Evolutionary conservation across 2,329 filamentous ascomycete species (phyloP).

Genomic region (Ilyonectria robusta): DNA sequence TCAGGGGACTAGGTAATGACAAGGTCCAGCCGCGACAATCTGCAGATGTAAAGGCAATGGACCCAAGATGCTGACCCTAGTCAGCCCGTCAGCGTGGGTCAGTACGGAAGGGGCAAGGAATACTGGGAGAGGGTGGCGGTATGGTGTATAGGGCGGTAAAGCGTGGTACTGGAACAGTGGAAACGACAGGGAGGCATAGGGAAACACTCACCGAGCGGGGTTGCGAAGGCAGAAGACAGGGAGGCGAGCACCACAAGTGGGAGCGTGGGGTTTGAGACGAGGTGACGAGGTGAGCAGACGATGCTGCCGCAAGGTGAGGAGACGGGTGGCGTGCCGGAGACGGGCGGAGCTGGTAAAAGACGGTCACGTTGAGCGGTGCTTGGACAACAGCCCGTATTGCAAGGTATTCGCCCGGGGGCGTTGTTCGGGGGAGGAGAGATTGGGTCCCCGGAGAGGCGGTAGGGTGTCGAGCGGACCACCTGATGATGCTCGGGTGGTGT

Average conservation of each 20-base stretch:
- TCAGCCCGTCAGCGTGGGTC: conserved; percentile 42
- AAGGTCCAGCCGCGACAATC: conserved; percentile 25
- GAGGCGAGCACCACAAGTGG: conserved; percentile 32
- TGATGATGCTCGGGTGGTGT: conserved; percentile 32
- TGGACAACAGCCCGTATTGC: conserved; percentile 38
- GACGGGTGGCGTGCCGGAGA: conserved; percentile 45
- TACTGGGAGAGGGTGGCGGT: conserved; percentile 16
- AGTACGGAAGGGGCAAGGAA: conserved; percentile 30
- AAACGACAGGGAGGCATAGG: conserved; percentile 30
- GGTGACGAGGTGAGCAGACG: conserved; percentile 47
- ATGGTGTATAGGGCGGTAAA: conserved; percentile 10
- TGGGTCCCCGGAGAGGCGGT: conserved; percentile 27
- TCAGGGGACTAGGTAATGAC: conserved; percentile 32
- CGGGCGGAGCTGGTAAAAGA: conserved; percentile 25
- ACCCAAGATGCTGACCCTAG: conserved; percentile 40
- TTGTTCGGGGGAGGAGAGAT: conserved; percentile 29
- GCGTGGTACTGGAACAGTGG: conserved; percentile 27
- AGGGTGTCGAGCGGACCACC: conserved; percentile 29
- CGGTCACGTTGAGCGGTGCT: conserved; percentile 42
- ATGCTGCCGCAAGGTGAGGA: conserved; percentile 47
- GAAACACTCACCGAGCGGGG: conserved; percentile 20
- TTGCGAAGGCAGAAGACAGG: conserved; percentile 16
- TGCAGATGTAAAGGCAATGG: conserved; percentile 36
- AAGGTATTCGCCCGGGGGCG: conserved; percentile 20
- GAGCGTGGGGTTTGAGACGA: conserved; percentile 43